phyloP scores from a whole-genome alignment of 2,329 filamentous ascomycete species.

The Spiromastix sp. region DNA sequence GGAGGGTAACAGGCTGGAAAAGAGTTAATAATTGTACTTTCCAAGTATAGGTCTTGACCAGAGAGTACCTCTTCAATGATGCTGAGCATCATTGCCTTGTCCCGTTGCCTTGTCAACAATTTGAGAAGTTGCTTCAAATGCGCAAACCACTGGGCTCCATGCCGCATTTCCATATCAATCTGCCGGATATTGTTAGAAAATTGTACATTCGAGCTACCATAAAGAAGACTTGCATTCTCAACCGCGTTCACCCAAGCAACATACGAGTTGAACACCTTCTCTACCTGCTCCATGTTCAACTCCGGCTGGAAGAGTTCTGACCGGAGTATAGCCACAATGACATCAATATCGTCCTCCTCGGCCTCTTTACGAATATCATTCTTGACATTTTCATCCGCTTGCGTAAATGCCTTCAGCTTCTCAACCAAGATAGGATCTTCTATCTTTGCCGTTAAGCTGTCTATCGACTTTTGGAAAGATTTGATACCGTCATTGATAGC shows the following conservation, averaged over 20 bases:
- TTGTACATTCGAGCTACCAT: too few species aligned
- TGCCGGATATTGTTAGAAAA: slow-evolving; percentile 11
- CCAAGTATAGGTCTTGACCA: neutral
- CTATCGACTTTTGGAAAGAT: slow-evolving; percentile 77
- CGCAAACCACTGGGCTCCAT: slow-evolving; percentile 85
- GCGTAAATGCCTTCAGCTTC: slow-evolving; percentile 72
- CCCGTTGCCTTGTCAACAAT: slow-evolving; percentile 77
- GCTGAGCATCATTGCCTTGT: slow-evolving; percentile 94
- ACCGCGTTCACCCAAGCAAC: slow-evolving; percentile 93
- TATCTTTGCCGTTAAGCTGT: slow-evolving; percentile 64
- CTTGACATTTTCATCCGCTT: slow-evolving; percentile 67
- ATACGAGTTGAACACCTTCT: slow-evolving; percentile 83
- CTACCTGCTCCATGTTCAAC: slow-evolving; percentile 64
- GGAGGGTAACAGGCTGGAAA: slow-evolving; percentile 72
- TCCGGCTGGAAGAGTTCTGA: slow-evolving; percentile 66
- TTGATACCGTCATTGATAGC: slow-evolving; percentile 85
- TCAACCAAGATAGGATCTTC: slow-evolving; percentile 67
- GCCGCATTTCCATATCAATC: slow-evolving; percentile 74
- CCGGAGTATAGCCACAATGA: slow-evolving; percentile 74
- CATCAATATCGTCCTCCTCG: slow-evolving; percentile 61
- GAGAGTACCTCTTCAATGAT: slow-evolving; percentile 68
- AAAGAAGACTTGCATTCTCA: slow-evolving; percentile 50
- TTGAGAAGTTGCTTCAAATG: slow-evolving; percentile 92
- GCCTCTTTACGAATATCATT: slow-evolving; percentile 64
- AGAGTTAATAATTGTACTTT: slow-evolving; percentile 3